These are phyloP conservation scores for Termitomyces sp. DNA, from an alignment of 768 basidiomycete genomes.

Conservation along the genomic window DNA sequence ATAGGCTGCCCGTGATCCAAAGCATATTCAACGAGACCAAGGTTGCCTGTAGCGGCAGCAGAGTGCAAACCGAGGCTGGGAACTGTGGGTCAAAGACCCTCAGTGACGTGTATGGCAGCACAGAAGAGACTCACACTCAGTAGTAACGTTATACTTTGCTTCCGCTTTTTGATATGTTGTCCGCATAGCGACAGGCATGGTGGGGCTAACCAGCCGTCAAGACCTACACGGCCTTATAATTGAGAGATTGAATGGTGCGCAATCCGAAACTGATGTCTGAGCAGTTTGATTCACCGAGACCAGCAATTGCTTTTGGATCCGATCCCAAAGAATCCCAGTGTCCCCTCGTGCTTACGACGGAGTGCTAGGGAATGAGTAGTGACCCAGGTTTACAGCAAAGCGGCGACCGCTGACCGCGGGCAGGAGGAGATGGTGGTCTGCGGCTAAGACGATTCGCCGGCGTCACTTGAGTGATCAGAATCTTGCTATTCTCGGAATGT, in stretches of 20 bases:
- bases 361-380: background rate
- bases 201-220: conserved; percentile 17
- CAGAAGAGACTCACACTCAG: conserved; percentile 40
- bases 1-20: conserved; percentile 92
- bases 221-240: conserved; percentile 12
- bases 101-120: background rate
- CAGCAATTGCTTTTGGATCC: conserved; percentile 12
- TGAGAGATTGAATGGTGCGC: conserved; percentile 13
- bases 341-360: background rate
- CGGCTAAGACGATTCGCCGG: conserved; percentile 14
- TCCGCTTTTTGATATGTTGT: conserved; percentile 43
- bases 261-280: conserved; percentile 19
- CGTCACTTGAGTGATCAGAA: conserved; percentile 18
- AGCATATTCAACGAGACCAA: conserved; percentile 91
- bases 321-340: background rate
- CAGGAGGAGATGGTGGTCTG: conserved; percentile 16
- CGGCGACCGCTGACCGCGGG: background rate
- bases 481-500: conserved; percentile 16
- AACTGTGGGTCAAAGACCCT: conserved; percentile 35
- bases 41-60: conserved; percentile 79
- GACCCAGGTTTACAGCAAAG: background rate
- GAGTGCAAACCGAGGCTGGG: conserved; percentile 74
- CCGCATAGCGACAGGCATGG: conserved; percentile 48
- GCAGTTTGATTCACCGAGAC: conserved; percentile 15
- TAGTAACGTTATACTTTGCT: conserved; percentile 54